Conservation (phyloP, 352 stramenopile genomes). For the Phytophthora palmivora region DNA sequence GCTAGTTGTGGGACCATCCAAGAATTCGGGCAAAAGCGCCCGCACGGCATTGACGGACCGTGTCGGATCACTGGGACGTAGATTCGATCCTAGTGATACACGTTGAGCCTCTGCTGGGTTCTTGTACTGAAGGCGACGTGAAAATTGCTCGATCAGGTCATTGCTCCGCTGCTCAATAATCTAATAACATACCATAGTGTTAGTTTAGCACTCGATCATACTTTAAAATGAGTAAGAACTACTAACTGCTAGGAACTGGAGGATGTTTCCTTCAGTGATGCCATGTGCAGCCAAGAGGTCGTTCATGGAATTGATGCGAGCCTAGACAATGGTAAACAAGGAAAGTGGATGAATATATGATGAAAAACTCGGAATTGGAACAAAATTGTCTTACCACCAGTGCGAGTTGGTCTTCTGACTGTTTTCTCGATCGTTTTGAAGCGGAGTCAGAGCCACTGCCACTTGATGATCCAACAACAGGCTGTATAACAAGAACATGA, state of each 20-base stretch:
- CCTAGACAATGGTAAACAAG: slow-evolving; percentile 31
- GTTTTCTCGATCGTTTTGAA: slow-evolving; percentile 60
- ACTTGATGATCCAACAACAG: slow-evolving; percentile 32
- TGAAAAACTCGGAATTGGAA: background rate
- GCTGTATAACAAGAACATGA: slow-evolving; percentile 14
- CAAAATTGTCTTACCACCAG: slow-evolving; percentile 56
- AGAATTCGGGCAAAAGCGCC: slow-evolving; percentile 52
- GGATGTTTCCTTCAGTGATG: slow-evolving; percentile 83
- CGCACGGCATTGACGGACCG: slow-evolving; percentile 58
- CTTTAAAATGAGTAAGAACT: background rate
- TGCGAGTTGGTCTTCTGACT: slow-evolving; percentile 77
- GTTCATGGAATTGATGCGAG: slow-evolving; percentile 89
- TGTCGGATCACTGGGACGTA: slow-evolving; percentile 72
- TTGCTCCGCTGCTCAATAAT: slow-evolving; percentile 87
- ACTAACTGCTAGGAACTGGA: slow-evolving; percentile 80
- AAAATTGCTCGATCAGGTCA: slow-evolving; percentile 84
- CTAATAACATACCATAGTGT: slow-evolving; percentile 26
- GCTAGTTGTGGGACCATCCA: slow-evolving; percentile 13
- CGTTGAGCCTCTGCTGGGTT: slow-evolving; percentile 63
- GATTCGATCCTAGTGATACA: slow-evolving; percentile 64
- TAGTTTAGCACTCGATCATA: slow-evolving; percentile 5
- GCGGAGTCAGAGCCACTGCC: slow-evolving; percentile 40
- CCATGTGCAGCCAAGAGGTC: slow-evolving; percentile 78
- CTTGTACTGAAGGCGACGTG: slow-evolving; percentile 68
- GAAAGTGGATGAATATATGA: background rate